These are phyloP conservation scores for Penicillium nordicum DNA, from an alignment of 2,329 filamentous ascomycete species.

Conservation along the genomic window DNA sequence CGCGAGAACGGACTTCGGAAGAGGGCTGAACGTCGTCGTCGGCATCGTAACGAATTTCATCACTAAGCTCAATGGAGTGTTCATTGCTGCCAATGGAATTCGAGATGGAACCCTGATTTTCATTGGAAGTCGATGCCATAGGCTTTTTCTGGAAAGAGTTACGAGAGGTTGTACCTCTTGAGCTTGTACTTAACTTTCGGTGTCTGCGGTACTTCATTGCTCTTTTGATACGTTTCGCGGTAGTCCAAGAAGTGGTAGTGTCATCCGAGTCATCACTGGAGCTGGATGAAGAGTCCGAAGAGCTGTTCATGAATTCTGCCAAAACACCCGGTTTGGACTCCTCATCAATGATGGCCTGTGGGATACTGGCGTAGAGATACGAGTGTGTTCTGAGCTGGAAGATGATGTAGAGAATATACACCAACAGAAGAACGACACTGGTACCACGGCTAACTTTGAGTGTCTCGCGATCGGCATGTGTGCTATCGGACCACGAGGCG, in stretches of 20 bases:
- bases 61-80: constrained; percentile 26
- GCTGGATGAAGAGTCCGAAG: constrained; percentile 45
- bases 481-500: constrained; percentile 68
- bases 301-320: constrained; percentile 69
- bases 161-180: constrained; percentile 46
- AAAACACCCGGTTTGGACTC: constrained; percentile 83
- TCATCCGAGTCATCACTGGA: constrained; percentile 65
- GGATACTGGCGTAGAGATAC: constrained; percentile 89
- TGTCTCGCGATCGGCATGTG: constrained; percentile 64
- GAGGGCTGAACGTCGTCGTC: constrained; percentile 23
- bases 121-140: constrained; percentile 15
- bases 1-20: constrained; percentile 27
- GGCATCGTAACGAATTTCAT: constrained; percentile 30
- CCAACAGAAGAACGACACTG: constrained; percentile 76
- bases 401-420: constrained; percentile 78
- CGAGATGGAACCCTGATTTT: constrained; percentile 20
- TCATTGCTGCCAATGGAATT: constrained; percentile 23
- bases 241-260: constrained; percentile 65
- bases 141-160: constrained; percentile 25
- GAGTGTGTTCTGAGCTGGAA: constrained; percentile 91
- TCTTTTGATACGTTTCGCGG: constrained; percentile 70
- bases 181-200: constrained; percentile 74
- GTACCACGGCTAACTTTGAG: constrained; percentile 85
- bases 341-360: constrained; percentile 88
- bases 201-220: constrained; percentile 68